Evolutionary conservation across 2,329 filamentous ascomycete species (phyloP).

Genomic region (Fusarium haematococcum): DNA sequence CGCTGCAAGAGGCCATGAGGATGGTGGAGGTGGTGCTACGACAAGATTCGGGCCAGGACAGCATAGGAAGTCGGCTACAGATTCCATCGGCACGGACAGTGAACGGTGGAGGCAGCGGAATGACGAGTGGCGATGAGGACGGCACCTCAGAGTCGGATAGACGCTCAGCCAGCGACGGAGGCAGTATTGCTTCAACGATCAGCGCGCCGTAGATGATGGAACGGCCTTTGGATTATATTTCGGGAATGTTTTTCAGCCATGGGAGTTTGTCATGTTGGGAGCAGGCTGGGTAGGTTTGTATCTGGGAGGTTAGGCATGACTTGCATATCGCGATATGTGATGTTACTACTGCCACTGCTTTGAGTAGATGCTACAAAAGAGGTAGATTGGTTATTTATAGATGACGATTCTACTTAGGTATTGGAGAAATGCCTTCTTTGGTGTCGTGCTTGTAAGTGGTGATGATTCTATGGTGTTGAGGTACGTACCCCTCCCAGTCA

Average conservation of each 20-base stretch:
- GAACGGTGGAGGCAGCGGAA: conserved; percentile 48
- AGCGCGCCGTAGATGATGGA: conserved; percentile 39
- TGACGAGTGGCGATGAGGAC: conserved; percentile 49
- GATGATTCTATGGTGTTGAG: conserved; percentile 14
- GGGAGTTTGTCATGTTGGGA: conserved; percentile 28
- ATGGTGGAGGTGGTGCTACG: conserved; percentile 62
- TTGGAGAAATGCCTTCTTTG: neutral
- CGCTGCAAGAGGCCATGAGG: conserved; percentile 78
- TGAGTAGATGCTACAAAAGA: conserved; percentile 4
- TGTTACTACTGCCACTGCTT: neutral
- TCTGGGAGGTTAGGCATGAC: conserved; percentile 10
- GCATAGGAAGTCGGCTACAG: conserved; percentile 46
- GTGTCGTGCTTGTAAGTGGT: conserved; percentile 1
- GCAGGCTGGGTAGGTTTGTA: conserved; percentile 8
- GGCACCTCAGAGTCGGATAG: conserved; percentile 51
- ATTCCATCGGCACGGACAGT: conserved; percentile 46
- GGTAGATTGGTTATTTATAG: conserved; percentile 2
- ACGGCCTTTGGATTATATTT: conserved; percentile 11
- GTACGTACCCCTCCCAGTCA: conserved; percentile 35
- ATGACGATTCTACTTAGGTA: conserved; percentile 1
- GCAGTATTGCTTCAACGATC: conserved; percentile 52
- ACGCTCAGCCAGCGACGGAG: conserved; percentile 52
- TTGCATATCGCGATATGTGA: conserved; percentile 6
- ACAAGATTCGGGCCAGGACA: conserved; percentile 44
- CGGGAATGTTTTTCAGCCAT: conserved; percentile 12